These are phyloP conservation scores for Tuber aestivum DNA, from an alignment of 495 filamentous ascomycete species.

Conservation along the genomic window DNA sequence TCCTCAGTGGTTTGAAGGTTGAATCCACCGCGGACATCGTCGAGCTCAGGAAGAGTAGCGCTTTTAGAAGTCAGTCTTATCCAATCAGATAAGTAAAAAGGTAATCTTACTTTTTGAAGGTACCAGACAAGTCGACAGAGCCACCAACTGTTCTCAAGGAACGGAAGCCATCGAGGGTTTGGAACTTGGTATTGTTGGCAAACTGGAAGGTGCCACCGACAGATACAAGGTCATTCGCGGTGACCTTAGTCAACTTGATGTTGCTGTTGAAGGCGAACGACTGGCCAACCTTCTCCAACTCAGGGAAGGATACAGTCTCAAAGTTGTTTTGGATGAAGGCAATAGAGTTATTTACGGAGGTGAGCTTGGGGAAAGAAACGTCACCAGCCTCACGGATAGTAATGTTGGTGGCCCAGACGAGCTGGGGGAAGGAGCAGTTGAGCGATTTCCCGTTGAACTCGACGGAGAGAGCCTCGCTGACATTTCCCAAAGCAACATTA, in stretches of 20 bases:
- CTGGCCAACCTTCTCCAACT: constrained; percentile 67
- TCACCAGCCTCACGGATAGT: constrained; percentile 77
- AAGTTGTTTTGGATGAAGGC: constrained; percentile 80
- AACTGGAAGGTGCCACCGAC: constrained; percentile 75
- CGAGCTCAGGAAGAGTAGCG: constrained; percentile 60
- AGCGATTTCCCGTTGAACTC: constrained; percentile 57
- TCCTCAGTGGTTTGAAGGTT: constrained; percentile 70
- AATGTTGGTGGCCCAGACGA: constrained; percentile 72
- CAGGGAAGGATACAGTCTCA: constrained; percentile 60
- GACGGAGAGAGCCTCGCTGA: constrained; percentile 59
- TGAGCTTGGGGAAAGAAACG: constrained; percentile 70
- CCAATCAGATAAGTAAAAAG: constrained; percentile 6
- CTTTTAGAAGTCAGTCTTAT: constrained; percentile 48
- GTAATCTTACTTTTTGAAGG: constrained; percentile 68
- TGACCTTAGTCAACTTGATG: constrained; percentile 66
- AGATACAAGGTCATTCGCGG: constrained; percentile 58
- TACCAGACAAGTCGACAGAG: constrained; percentile 83
- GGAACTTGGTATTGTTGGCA: constrained; percentile 76
- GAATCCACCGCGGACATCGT: constrained; percentile 77
- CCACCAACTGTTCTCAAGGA: constrained; percentile 64
- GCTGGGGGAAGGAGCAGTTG: constrained; percentile 62
- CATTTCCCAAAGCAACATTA: constrained; percentile 63
- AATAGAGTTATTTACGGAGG: constrained; percentile 67
- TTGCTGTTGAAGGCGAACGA: constrained; percentile 79
- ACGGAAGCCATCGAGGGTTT: constrained; percentile 58